A percentile compares a stretch with the other conserved stretches of the same genome.
Evolutionary conservation across 306 rosid genomes (phyloP).

Genomic region (Hippophae rhamnoides): DNA sequence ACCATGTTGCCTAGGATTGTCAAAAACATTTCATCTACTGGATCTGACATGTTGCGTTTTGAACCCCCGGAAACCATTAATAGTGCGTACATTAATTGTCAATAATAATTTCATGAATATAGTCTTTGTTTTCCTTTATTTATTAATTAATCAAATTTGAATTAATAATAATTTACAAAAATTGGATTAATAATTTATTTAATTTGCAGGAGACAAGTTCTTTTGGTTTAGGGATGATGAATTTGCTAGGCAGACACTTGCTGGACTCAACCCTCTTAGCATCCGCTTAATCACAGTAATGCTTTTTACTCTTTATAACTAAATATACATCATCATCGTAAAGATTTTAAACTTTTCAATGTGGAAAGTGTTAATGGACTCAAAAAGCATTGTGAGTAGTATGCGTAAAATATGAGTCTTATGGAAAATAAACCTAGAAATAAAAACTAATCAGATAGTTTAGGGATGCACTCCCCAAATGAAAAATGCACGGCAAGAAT

Average conservation of each 20-base stretch:
- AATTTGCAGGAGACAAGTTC: constrained; percentile 57
- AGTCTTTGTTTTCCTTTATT: neutral
- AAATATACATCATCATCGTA: neutral
- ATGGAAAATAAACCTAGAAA: no score
- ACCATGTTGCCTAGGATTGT: constrained; percentile 35
- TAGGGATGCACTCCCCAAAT: no score
- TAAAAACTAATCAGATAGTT: no score
- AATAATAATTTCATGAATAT: neutral
- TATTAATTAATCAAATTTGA: neutral
- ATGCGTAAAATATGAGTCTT: no score
- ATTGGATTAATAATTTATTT: neutral
- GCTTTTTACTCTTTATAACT: neutral
- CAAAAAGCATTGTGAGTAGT: no score
- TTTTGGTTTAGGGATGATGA: constrained; percentile 74
- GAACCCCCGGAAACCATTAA: constrained; percentile 43
- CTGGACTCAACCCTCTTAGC: constrained; percentile 69
- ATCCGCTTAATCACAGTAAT: constrained; percentile 51
- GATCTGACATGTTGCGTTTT: constrained; percentile 37
- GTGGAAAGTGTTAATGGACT: no score
- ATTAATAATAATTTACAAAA: neutral
- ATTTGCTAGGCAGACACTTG: constrained; percentile 64
- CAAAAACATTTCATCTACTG: constrained; percentile 16
- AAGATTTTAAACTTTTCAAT: no score
- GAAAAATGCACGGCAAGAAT: no score
- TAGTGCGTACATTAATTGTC: constrained; percentile 21